Evolutionary conservation across 768 basidiomycete species (phyloP).

Genomic region (Rhodotorula taiwanensis): DNA sequence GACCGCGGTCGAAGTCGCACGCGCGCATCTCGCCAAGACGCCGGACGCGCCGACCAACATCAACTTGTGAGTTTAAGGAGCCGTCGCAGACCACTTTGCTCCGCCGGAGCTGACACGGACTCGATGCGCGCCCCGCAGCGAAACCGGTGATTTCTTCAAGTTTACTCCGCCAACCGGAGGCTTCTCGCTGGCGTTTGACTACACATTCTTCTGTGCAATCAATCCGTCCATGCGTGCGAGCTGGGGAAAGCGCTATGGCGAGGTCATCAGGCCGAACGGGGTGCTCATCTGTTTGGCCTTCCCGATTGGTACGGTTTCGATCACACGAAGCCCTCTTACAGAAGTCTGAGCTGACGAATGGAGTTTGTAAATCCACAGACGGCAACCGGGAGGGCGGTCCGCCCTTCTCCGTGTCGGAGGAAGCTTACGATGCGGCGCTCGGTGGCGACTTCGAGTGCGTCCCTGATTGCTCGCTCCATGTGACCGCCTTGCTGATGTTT

Average conservation of each 20-base stretch:
- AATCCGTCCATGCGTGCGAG: conserved; percentile 51
- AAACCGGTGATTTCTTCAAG: conserved; percentile 55
- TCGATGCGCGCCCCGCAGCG: conserved; percentile 40
- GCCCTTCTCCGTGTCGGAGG: conserved; percentile 57
- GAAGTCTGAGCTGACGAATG: background rate
- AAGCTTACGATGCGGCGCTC: conserved; percentile 55
- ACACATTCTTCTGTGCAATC: conserved; percentile 72
- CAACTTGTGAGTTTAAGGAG: background rate
- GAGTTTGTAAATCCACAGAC: conserved; percentile 33
- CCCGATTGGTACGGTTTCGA: conserved; percentile 48
- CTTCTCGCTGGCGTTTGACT: conserved; percentile 61
- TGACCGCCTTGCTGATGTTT: background rate
- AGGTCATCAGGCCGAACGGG: conserved; percentile 58
- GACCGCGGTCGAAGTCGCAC: conserved; percentile 53
- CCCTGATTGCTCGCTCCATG: background rate
- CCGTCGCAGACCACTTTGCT: too few relatives aligned
- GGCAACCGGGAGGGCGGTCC: conserved; percentile 52
- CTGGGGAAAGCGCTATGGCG: conserved; percentile 58
- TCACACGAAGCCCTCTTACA: background rate
- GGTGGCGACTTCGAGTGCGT: conserved; percentile 41
- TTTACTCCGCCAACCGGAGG: conserved; percentile 43
- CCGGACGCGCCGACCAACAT: conserved; percentile 12
- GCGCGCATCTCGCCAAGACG: conserved; percentile 43
- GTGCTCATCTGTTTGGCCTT: conserved; percentile 58
- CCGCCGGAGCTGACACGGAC: background rate